Conservation (phyloP, 179 eudicot genomes). For the Actinidia polygama region DNA sequence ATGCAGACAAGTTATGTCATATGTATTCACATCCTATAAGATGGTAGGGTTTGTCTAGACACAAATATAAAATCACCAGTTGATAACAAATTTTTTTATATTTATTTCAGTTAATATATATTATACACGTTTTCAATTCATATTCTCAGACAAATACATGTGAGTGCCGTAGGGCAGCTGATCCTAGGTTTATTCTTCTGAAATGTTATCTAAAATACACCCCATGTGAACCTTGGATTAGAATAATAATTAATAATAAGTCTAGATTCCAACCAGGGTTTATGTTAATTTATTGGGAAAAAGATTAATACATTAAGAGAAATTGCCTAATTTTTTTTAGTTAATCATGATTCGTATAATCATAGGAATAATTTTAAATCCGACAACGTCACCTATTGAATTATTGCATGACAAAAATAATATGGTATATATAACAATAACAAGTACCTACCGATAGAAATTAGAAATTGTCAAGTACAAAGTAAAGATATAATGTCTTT, state of each 20-base stretch:
- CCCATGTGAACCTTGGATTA: not conserved
- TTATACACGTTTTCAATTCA: not conserved
- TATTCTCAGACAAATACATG: conserved; percentile 14
- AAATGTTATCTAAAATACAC: not conserved
- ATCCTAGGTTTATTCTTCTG: conserved; percentile 36
- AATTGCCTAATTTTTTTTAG: too few relatives aligned
- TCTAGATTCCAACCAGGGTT: not conserved
- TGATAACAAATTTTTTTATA: not conserved
- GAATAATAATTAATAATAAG: not conserved
- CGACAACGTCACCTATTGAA: too few relatives aligned
- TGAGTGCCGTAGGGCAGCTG: conserved; percentile 19
- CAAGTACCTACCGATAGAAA: too few relatives aligned
- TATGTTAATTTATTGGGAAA: too few relatives aligned
- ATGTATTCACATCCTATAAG: not conserved
- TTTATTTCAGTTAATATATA: not conserved
- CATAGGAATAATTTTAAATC: too few relatives aligned
- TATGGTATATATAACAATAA: too few relatives aligned
- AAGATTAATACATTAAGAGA: too few relatives aligned
- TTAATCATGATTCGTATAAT: too few relatives aligned
- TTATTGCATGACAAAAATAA: too few relatives aligned
- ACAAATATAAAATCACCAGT: not conserved
- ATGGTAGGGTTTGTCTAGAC: not conserved
- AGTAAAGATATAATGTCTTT: not conserved
- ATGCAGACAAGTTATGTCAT: not conserved
- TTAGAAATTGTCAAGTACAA: not conserved